Conservation (phyloP, 306 rosid species). For the Lablab purpureus region DNA sequence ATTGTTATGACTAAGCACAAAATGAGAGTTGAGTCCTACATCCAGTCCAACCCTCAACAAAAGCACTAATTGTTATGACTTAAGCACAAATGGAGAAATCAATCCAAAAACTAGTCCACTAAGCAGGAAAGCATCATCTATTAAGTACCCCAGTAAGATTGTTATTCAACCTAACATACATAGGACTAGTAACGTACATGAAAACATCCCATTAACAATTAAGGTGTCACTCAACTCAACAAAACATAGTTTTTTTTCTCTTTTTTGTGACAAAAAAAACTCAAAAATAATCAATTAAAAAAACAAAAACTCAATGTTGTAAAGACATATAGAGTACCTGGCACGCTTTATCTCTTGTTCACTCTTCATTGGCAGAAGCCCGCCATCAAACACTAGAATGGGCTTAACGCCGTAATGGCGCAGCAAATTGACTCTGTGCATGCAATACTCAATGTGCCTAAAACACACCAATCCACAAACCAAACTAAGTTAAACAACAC, state of each 20-base stretch:
- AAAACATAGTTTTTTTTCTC: not conserved
- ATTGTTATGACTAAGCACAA: not conserved
- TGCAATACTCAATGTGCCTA: conserved; percentile 95
- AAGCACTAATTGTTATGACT: not conserved
- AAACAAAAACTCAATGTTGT: not conserved
- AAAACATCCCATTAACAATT: not conserved
- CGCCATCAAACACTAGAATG: conserved; percentile 94
- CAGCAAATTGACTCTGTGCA: conserved; percentile 87
- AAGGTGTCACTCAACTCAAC: conserved; percentile 6
- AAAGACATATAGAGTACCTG: conserved; percentile 52
- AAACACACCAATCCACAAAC: conserved; percentile 38
- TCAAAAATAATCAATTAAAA: not conserved
- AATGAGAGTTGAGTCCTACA: too few relatives aligned
- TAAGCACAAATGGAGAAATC: not conserved
- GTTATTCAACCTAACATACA: not conserved
- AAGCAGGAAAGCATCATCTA: not conserved
- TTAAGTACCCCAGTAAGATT: not conserved
- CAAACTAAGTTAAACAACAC: not conserved
- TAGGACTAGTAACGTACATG: not conserved
- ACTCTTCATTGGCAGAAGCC: conserved; percentile 88
- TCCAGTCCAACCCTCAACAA: too few relatives aligned
- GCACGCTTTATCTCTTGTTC: conserved; percentile 96
- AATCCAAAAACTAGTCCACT: not conserved
- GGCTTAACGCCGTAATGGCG: conserved; percentile 84
- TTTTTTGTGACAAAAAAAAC: not conserved